A percentile compares a stretch with the other conserved stretches of the same genome.
Conservation (phyloP, 805 yeast genomes). For the Suhomyces tanzawaensis region DNA sequence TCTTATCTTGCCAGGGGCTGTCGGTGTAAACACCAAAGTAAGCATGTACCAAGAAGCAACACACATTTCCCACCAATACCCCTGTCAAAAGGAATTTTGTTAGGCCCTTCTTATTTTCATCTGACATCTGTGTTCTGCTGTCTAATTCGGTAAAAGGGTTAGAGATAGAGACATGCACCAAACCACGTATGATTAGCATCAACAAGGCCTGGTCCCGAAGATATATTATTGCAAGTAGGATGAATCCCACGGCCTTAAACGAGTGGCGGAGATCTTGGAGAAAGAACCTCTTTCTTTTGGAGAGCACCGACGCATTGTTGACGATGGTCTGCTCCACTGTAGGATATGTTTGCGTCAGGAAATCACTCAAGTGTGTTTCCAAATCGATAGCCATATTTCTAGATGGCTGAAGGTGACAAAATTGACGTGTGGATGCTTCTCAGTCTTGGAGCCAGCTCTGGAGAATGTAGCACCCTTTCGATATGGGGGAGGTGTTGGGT, state of each 20-base stretch:
- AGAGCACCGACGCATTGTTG: conserved; percentile 41
- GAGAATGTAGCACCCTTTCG: too few relatives aligned
- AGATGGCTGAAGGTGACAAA: too few relatives aligned
- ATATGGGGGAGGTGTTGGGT: too few relatives aligned
- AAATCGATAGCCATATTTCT: too few relatives aligned
- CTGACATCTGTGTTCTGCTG: conserved; percentile 15
- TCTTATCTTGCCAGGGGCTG: conserved; percentile 15
- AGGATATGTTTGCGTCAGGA: conserved; percentile 30
- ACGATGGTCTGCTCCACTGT: conserved; percentile 37
- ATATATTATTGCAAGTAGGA: conserved; percentile 37
- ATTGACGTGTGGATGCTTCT: too few relatives aligned
- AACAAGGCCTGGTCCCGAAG: conserved; percentile 42
- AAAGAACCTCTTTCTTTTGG: conserved; percentile 43
- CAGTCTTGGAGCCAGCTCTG: too few relatives aligned
- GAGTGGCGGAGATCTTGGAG: conserved; percentile 32
- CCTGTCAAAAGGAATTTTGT: conserved; percentile 25
- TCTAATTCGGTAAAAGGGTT: conserved; percentile 23
- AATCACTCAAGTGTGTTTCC: conserved; percentile 24
- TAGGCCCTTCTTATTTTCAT: conserved; percentile 26
- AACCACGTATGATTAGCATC: conserved; percentile 24
- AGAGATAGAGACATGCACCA: conserved; percentile 27
- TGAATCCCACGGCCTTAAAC: conserved; percentile 34
- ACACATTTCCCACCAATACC: conserved; percentile 21
- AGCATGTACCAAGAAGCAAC: conserved; percentile 26
- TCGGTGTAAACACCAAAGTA: conserved; percentile 23